Base-by-base conservation (phyloP, 768 basidiomycete species). In the Mycena haematopus region DNA sequence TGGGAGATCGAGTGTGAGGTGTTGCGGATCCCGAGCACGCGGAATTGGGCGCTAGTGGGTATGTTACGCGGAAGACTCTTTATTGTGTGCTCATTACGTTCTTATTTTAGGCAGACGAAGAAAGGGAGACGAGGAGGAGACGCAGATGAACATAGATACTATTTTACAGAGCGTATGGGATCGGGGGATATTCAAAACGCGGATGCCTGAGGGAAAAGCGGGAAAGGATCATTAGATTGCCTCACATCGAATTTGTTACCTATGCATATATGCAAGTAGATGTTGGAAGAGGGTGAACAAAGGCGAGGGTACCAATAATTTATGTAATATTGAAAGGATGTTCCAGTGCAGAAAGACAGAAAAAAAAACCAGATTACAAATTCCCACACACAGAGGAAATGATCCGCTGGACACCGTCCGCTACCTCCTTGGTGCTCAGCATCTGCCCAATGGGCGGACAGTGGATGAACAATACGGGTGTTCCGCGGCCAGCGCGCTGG, bases 21-120 rank as follows among this genome's bases (percentile, higher is more conserved):
- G 25, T 74, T 99, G 67, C 80, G 96, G 62, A 96, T 99, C 14
- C 96, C 96, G 1, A 94, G 92, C 73, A 97, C 96, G 42, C 84
- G 94, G 61, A 95, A 95, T 71, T 97, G 95, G 94, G 92, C 90
- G 0, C 83, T 97, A 53, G 76, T 96, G 31, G 95, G 96, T 95
- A 57, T 22, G 87, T 80, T 9, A 22, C 27, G 5, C 42, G 1
- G 17, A 24, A 15, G 13, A 44, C 22, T 44, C 17, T 56, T 24
- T 42, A 8, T 38, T 11, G 13, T 52, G 54, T 47, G 49, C 40
- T 50, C 45, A 38, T 31, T n/a, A n/a, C n/a, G n/a, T n/a, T n/a
- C n/a, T 2, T 45, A 22, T 22, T 58, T 36, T 58, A 75, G 73
- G 72, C 63, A 69, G 72, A 73, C 79, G 74, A 52, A 70, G 70